Evolutionary conservation across 139 green algal genomes (phyloP).

Genomic region (Chlamydomonas schloesseri): DNA sequence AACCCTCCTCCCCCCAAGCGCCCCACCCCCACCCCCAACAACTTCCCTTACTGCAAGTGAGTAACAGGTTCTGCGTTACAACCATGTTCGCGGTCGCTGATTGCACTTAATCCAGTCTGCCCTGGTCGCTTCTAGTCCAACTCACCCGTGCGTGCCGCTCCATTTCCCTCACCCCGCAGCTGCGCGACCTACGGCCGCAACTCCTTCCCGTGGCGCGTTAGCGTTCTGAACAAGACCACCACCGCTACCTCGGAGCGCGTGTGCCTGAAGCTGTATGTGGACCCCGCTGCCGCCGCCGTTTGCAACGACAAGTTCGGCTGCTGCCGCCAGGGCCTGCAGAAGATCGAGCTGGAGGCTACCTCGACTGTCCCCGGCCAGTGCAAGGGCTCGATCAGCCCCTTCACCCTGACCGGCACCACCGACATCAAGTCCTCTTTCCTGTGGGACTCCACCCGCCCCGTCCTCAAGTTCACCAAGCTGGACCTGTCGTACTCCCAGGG

Average conservation of each 20-base stretch:
- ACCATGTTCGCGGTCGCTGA: too few relatives aligned
- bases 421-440: neutral
- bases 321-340: slow-evolving; percentile 2
- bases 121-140: too few relatives aligned
- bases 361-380: neutral
- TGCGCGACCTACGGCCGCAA: neutral
- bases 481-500: neutral
- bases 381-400: slow-evolving; percentile 23
- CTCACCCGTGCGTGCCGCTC: neutral
- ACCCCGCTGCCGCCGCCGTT: neutral
- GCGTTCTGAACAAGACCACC: neutral
- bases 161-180: neutral
- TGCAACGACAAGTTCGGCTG: slow-evolving; percentile 1
- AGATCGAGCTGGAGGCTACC: slow-evolving; percentile 29
- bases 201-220: slow-evolving; percentile 13
- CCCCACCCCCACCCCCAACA: neutral
- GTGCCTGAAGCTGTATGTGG: slow-evolving; percentile 29
- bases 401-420: neutral
- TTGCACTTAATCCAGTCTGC: neutral
- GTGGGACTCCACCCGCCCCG: slow-evolving; percentile 7
- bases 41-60: slow-evolving; percentile 38
- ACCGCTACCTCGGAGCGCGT: neutral
- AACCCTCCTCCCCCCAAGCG: neutral
- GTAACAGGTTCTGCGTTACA: neutral
- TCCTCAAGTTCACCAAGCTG: slow-evolving; percentile 38